Evolutionary conservation across 208 protist genomes (phyloP).

Genomic region (Crithidia fasciculata): DNA sequence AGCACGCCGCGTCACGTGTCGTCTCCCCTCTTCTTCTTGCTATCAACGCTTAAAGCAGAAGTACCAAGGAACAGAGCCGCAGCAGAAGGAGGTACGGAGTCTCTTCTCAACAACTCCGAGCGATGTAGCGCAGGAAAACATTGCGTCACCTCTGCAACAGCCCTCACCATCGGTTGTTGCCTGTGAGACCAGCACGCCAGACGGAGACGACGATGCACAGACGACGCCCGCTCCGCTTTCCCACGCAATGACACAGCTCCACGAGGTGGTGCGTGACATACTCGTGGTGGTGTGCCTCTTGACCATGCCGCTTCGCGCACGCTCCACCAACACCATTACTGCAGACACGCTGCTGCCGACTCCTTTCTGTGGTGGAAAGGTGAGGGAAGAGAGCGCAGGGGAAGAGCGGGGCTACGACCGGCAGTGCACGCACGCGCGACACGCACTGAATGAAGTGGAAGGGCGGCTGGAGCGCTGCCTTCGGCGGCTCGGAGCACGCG

Average conservation of each 20-base stretch:
- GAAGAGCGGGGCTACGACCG: slow-evolving; percentile 2
- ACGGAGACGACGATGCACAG: neutral
- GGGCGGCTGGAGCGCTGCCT: slow-evolving; percentile 19
- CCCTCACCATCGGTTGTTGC: no score
- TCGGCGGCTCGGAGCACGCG: slow-evolving; percentile 23
- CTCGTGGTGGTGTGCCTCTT: neutral
- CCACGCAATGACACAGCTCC: neutral
- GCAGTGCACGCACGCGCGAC: slow-evolving; percentile 14
- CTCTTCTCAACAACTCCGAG: no score
- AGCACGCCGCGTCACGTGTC: neutral
- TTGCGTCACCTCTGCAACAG: neutral
- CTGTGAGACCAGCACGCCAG: neutral
- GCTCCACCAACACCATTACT: neutral
- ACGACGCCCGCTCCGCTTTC: neutral
- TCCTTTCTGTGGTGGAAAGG: neutral
- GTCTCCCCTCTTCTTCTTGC: slow-evolving; percentile 5
- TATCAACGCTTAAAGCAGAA: slow-evolving; percentile 27
- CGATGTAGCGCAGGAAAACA: neutral
- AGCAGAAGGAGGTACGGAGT: neutral
- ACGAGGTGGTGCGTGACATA: neutral
- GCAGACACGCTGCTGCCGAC: neutral
- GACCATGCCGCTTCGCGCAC: neutral
- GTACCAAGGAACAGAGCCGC: neutral
- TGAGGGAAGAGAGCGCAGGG: neutral
- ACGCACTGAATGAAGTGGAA: slow-evolving; percentile 9